Conservation (phyloP, 2,329 filamentous ascomycete genomes). For the Westerdykella sp. region DNA sequence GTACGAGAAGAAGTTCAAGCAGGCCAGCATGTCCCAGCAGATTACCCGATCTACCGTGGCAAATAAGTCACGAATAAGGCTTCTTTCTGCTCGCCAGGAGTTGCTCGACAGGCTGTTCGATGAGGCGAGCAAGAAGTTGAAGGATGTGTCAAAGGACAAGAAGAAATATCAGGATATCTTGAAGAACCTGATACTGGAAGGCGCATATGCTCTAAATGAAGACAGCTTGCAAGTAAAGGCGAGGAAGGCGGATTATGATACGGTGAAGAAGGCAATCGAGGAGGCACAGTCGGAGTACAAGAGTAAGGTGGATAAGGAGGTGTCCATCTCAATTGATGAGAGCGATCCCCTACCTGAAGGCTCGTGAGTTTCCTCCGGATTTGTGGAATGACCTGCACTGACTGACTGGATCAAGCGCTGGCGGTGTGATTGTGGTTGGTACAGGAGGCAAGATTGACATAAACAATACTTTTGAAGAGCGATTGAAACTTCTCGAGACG, state of each 20-base stretch:
- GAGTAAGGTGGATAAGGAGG: slow-evolving; percentile 64
- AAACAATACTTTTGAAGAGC: slow-evolving; percentile 95
- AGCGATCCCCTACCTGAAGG: slow-evolving; percentile 71
- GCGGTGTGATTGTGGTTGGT: slow-evolving; percentile 74
- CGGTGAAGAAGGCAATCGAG: slow-evolving; percentile 71
- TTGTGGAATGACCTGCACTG: slow-evolving; percentile 3
- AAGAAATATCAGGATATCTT: slow-evolving; percentile 68
- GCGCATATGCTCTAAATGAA: slow-evolving; percentile 82
- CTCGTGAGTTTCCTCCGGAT: slow-evolving; percentile 56
- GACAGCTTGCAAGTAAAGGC: slow-evolving; percentile 66
- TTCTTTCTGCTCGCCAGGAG: slow-evolving; percentile 82
- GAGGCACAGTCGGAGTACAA: slow-evolving; percentile 78
- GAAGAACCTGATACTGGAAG: slow-evolving; percentile 79
- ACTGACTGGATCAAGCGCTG: slow-evolving; percentile 54
- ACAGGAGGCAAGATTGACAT: slow-evolving; percentile 92
- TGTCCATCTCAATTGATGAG: slow-evolving; percentile 68
- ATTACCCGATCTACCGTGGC: slow-evolving; percentile 93
- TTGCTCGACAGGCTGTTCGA: slow-evolving; percentile 88
- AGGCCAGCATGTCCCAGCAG: slow-evolving; percentile 96
- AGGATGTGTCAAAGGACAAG: slow-evolving; percentile 60
- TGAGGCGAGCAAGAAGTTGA: slow-evolving; percentile 65
- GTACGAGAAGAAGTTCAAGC: slow-evolving; percentile 99
- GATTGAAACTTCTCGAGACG: slow-evolving; percentile 76
- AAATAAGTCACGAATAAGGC: slow-evolving; percentile 90
- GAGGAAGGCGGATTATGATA: slow-evolving; percentile 70